These are phyloP conservation scores for Paspalum notatum DNA, from an alignment of 176 grass and related monocot species.

Conservation along the genomic window DNA sequence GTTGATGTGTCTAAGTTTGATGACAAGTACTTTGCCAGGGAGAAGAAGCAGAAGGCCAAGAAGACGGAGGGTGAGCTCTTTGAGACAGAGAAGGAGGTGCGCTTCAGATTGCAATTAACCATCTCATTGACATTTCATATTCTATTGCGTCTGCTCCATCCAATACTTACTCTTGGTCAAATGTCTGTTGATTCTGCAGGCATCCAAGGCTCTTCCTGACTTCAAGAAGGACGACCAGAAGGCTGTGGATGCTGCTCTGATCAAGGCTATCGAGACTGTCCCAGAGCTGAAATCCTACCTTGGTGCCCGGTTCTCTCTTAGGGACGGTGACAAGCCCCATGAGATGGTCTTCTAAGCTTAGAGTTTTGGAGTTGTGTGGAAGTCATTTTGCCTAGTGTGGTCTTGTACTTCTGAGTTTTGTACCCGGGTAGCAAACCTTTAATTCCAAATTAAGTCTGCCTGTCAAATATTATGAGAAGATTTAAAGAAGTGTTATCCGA, in stretches of 20 bases:
- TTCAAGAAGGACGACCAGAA: slow-evolving; percentile 96
- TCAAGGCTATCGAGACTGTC: slow-evolving; percentile 73
- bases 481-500: slow-evolving; percentile 20
- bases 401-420: slow-evolving; percentile 43
- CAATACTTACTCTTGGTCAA: background rate
- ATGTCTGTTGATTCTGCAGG: slow-evolving; percentile 38
- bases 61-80: slow-evolving; percentile 94
- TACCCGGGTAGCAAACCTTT: slow-evolving; percentile 28
- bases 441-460: slow-evolving; percentile 36
- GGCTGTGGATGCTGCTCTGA: slow-evolving; percentile 64
- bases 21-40: slow-evolving; percentile 89
- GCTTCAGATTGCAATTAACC: background rate
- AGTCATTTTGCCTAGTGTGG: slow-evolving; percentile 45
- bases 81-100: slow-evolving; percentile 79
- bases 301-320: slow-evolving; percentile 76
- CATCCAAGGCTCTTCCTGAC: slow-evolving; percentile 56
- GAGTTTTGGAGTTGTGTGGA: slow-evolving; percentile 18
- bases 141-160: background rate
- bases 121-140: no score
- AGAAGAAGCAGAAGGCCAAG: slow-evolving; percentile 68
- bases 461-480: slow-evolving; percentile 50
- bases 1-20: slow-evolving; percentile 71
- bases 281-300: slow-evolving; percentile 83
- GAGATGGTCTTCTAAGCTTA: slow-evolving; percentile 80
- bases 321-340: slow-evolving; percentile 91